Percentiles rank a stretch among this genome's conserved stretches.
These are phyloP conservation scores for Pichia exigua DNA, from an alignment of 805 yeast genomes.

Conservation along the genomic window DNA sequence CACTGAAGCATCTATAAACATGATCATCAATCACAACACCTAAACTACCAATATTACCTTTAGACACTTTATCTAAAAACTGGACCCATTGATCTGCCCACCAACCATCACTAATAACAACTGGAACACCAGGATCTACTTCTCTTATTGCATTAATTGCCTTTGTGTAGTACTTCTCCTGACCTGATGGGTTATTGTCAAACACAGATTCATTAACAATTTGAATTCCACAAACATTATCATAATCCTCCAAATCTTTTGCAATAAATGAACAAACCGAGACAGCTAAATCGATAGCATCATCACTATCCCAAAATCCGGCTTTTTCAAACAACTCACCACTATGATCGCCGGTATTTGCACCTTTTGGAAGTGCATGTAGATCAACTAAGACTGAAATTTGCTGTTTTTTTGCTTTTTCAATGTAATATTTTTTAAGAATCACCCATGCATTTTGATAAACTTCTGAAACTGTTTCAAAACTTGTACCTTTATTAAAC, in stretches of 20 bases:
- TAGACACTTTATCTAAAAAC: constrained; percentile 45
- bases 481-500: constrained; percentile 55
- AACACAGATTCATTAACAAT: constrained; percentile 79
- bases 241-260: constrained; percentile 43
- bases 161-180: constrained; percentile 52
- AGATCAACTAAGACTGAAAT: constrained; percentile 78
- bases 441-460: constrained; percentile 70
- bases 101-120: constrained; percentile 92
- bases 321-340: constrained; percentile 58
- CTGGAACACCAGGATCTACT: constrained; percentile 51
- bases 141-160: constrained; percentile 56
- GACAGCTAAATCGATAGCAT: constrained; percentile 38
- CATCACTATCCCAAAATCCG: constrained; percentile 51
- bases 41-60: constrained; percentile 29
- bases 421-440: constrained; percentile 42
- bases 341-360: constrained; percentile 78
- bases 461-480: constrained; percentile 43
- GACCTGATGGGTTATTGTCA: constrained; percentile 43
- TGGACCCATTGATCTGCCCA: constrained; percentile 72
- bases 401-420: constrained; percentile 48
- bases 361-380: constrained; percentile 91
- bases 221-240: constrained; percentile 76
- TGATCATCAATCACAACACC: constrained; percentile 81
- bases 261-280: constrained; percentile 55
- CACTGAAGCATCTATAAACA: constrained; percentile 79